Evolutionary conservation across 345 rosid species (phyloP).

Genomic region (Clarkia xantiana): DNA sequence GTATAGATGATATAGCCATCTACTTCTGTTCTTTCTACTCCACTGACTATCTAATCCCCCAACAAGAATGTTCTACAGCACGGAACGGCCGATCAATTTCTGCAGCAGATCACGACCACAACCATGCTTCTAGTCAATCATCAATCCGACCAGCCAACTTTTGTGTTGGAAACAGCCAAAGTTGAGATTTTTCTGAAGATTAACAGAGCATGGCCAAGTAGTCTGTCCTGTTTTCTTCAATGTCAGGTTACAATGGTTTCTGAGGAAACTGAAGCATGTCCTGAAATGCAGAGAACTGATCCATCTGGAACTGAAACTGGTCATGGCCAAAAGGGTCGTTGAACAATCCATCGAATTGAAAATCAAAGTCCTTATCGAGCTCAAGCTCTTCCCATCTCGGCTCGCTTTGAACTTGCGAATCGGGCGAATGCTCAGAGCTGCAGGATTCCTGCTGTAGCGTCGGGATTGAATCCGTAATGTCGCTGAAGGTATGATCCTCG

Average conservation of each 20-base stretch:
- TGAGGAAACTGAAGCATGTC: conserved; percentile 20
- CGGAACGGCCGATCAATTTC: too few species aligned
- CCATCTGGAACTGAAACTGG: conserved; percentile 28
- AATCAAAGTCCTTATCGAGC: conserved; percentile 17
- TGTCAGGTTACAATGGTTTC: background rate
- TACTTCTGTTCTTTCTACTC: too few species aligned
- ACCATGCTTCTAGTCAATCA: too few species aligned
- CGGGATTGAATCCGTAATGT: conserved; percentile 42
- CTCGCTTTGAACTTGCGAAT: conserved; percentile 47
- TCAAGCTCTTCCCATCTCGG: conserved; percentile 27
- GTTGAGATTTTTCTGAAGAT: too few species aligned
- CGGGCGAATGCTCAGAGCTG: conserved; percentile 58
- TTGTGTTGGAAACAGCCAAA: too few species aligned
- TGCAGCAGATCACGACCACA: too few species aligned
- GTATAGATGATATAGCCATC: too few species aligned
- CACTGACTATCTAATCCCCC: too few species aligned
- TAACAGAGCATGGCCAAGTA: too few species aligned
- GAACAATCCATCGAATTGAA: conserved; percentile 18
- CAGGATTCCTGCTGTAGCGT: conserved; percentile 48
- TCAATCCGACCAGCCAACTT: too few species aligned
- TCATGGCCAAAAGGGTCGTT: conserved; percentile 24
- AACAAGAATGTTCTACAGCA: too few species aligned
- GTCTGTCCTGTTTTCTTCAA: too few species aligned
- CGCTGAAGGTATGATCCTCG: conserved; percentile 16
- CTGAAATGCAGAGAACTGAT: conserved; percentile 22